A percentile compares a stretch with the other conserved stretches of the same genome.
These are phyloP conservation scores for Tubosaeta sp. DNA, from an alignment of 768 basidiomycete species.

Conservation along the genomic window DNA sequence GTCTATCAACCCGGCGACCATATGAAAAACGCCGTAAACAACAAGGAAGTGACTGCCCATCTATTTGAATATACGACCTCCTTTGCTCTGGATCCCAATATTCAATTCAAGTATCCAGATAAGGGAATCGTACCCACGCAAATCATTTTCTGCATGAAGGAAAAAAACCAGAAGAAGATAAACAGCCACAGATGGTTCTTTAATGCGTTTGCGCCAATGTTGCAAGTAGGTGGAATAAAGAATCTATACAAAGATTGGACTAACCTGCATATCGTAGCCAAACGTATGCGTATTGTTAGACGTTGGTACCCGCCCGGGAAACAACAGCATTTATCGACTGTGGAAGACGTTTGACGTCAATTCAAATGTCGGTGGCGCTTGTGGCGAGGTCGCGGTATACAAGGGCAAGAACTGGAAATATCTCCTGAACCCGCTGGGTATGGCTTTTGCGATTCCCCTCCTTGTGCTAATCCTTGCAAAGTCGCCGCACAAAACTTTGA, in stretches of 20 bases:
- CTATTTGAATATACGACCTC: conserved; percentile 87
- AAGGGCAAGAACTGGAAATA: conserved; percentile 87
- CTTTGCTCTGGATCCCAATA: conserved; percentile 71
- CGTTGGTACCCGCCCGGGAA: conserved; percentile 88
- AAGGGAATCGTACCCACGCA: conserved; percentile 95
- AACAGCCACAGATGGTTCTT: conserved; percentile 98
- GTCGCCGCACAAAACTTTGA: conserved; percentile 96
- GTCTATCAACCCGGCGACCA: conserved; percentile 77
- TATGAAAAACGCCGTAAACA: conserved; percentile 63
- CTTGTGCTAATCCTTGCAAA: conserved; percentile 22
- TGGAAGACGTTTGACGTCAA: conserved; percentile 96
- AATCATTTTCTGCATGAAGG: conserved; percentile 87
- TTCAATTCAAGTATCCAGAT: conserved; percentile 85
- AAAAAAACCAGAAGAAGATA: conserved; percentile 96
- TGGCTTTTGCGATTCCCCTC: neutral
- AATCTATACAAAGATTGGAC: neutral
- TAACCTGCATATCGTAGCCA: conserved; percentile 43
- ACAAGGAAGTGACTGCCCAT: conserved; percentile 67
- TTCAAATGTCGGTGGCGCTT: conserved; percentile 91
- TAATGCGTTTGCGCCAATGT: conserved; percentile 81
- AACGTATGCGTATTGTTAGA: conserved; percentile 92
- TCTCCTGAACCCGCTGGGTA: conserved; percentile 81
- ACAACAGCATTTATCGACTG: conserved; percentile 85
- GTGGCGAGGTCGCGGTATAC: conserved; percentile 93
- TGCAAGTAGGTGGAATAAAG: conserved; percentile 54